Conservation (phyloP, 768 basidiomycete species). For the Lepiota brunneoincarnata region DNA sequence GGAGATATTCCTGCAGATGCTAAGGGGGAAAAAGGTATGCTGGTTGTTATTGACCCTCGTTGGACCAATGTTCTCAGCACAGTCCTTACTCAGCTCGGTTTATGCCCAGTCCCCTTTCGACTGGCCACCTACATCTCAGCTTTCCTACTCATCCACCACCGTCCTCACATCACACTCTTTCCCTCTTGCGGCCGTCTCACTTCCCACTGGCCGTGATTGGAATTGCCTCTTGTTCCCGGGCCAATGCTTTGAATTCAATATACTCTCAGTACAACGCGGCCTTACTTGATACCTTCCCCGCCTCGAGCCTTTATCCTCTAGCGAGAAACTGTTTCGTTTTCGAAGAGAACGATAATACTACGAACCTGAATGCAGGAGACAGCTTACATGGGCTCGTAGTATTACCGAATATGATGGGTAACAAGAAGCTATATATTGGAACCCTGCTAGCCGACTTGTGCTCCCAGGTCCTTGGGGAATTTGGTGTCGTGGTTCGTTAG, state of each 20-base stretch:
- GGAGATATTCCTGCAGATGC: conserved; percentile 81
- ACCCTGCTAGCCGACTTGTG: conserved; percentile 88
- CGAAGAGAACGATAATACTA: conserved; percentile 63
- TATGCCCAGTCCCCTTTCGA: conserved; percentile 72
- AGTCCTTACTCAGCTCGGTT: conserved; percentile 55
- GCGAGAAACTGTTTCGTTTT: conserved; percentile 85
- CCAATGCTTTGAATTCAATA: conserved; percentile 49
- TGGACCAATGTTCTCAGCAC: conserved; percentile 10
- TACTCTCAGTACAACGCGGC: conserved; percentile 65
- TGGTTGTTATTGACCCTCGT: not conserved
- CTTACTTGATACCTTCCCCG: conserved; percentile 64
- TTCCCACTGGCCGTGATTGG: conserved; percentile 90
- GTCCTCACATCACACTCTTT: conserved; percentile 62
- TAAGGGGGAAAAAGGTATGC: conserved; percentile 72
- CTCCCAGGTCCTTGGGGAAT: conserved; percentile 81
- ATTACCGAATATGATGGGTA: conserved; percentile 84
- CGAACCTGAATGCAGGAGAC: conserved; percentile 55
- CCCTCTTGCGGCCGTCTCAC: conserved; percentile 74
- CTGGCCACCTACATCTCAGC: conserved; percentile 78
- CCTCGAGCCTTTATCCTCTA: conserved; percentile 68
- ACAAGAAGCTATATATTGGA: conserved; percentile 84
- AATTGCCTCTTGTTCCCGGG: conserved; percentile 66
- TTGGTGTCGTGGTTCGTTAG: conserved; percentile 74
- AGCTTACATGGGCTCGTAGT: conserved; percentile 64
- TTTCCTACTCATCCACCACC: conserved; percentile 76